Base-by-base conservation (phyloP, 2,329 filamentous ascomycete species). In the Aureobasidium zeae region DNA sequence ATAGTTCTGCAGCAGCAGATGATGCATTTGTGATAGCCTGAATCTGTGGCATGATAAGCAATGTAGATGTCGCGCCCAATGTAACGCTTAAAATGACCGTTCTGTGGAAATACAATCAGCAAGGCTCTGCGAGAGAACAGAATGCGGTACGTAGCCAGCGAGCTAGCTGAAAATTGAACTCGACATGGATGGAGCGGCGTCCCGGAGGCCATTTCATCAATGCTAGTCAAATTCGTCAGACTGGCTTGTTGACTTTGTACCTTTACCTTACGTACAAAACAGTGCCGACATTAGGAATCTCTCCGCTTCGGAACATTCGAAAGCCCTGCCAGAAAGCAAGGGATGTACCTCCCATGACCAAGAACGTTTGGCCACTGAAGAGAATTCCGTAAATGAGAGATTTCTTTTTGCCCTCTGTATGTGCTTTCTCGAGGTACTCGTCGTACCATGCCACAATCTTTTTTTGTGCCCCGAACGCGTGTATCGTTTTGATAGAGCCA, bases 401-500 rank as follows among this genome's bases (percentile, higher is more conserved):
- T 50, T 70, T 70, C 50, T 66, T 69, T 44, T 60, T 64, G 2
- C 66, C 68, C 41, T 66, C 57, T n/a, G 58, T 51, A 47, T 66
- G 64, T 7, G 69, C 70, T 28, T 63, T 55, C 19, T 55, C 49
- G 3, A 73, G 57, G 29, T 61, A 59, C 9, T 56, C 55, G 37
- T 72, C 64, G 47, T 72, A 73, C 47, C 59, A 64, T 12, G 53
- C 49, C 2, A 62, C 58, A 28, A 73, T 55, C 37, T 67, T 62
- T 4, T 61, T 56, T 22, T 66, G 62, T 3, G 68, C 61, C 47
- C 69, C 68, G 50, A 74, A 74, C 1, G 68, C 68, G 35, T 65
- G 62, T 7, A 74, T 67, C 0, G 68, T 74, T 2, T 66, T 62
- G 47, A 74, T 67, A 0, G 67, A 70, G 6, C 63, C 63, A 28